phyloP scores from a whole-genome alignment of 2,329 filamentous ascomycete species.

The Bretziella fagacearum region DNA sequence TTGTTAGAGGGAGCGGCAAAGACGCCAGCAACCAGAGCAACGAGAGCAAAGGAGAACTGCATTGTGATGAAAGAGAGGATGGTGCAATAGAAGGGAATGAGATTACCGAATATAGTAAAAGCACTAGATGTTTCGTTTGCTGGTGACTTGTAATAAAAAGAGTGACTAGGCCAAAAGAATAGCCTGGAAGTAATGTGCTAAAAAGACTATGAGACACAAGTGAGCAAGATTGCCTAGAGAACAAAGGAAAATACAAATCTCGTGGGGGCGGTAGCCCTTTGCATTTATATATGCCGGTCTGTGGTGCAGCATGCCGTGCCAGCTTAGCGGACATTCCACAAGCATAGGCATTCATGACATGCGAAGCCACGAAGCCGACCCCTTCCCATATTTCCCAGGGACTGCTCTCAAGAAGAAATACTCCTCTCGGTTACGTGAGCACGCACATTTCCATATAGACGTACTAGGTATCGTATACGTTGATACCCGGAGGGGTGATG shows the following conservation, averaged over 20 bases:
- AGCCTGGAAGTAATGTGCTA: not conserved
- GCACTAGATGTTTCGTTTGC: not conserved
- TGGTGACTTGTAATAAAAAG: not conserved
- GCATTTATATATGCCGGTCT: too few species aligned
- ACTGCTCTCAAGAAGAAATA: too few species aligned
- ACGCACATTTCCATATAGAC: too few species aligned
- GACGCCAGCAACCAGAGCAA: conserved; percentile 2
- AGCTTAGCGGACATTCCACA: not conserved
- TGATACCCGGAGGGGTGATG: too few species aligned
- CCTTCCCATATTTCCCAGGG: not conserved
- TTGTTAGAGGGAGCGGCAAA: conserved; percentile 6
- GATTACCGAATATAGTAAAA: not conserved
- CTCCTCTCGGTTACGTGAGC: not conserved
- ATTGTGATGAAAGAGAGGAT: conserved; percentile 3
- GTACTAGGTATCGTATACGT: too few species aligned
- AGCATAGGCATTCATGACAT: not conserved
- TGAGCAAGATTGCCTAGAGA: conserved; percentile 4
- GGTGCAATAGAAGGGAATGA: not conserved
- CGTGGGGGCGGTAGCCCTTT: not conserved
- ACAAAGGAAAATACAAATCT: not conserved
- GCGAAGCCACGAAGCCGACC: not conserved
- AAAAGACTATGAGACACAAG: conserved; percentile 2
- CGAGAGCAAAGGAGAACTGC: conserved; percentile 7
- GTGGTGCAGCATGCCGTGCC: too few species aligned
- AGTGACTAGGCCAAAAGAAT: not conserved